Conservation (phyloP, 108 stramenopile genomes). For the Epipyxis sp. region DNA sequence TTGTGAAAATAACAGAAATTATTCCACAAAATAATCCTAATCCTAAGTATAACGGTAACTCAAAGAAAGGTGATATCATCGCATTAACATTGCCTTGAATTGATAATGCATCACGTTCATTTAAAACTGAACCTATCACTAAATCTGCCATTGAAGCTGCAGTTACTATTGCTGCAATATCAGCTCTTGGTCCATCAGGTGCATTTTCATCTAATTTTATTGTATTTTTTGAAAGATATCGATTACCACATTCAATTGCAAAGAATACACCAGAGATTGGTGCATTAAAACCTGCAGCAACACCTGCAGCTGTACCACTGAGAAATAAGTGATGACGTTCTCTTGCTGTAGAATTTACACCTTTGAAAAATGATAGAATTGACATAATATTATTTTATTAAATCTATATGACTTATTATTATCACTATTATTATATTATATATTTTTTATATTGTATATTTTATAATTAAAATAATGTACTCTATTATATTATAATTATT, state of each 20-base stretch:
- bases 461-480: no score
- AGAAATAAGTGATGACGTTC: slow-evolving; percentile 61
- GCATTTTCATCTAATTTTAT: background rate
- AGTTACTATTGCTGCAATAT: background rate
- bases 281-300: slow-evolving; percentile 86
- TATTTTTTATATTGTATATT: no score
- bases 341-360: slow-evolving; percentile 7
- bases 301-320: slow-evolving; percentile 84
- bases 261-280: slow-evolving; percentile 88
- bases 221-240: slow-evolving; percentile 38
- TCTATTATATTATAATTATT: no score
- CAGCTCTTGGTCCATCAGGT: background rate
- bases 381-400: no score
- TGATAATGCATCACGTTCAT: background rate
- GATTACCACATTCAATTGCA: slow-evolving; percentile 68
- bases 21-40: slow-evolving; percentile 68
- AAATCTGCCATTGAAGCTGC: background rate
- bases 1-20: slow-evolving; percentile 43
- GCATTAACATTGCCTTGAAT: background rate
- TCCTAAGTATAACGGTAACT: slow-evolving; percentile 76
- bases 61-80: slow-evolving; percentile 58
- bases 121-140: background rate
- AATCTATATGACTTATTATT: no score
- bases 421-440: no score
- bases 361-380: no score